phyloP scores from a whole-genome alignment of 73 alveolate genomes.

The Strombidium stylifer region DNA sequence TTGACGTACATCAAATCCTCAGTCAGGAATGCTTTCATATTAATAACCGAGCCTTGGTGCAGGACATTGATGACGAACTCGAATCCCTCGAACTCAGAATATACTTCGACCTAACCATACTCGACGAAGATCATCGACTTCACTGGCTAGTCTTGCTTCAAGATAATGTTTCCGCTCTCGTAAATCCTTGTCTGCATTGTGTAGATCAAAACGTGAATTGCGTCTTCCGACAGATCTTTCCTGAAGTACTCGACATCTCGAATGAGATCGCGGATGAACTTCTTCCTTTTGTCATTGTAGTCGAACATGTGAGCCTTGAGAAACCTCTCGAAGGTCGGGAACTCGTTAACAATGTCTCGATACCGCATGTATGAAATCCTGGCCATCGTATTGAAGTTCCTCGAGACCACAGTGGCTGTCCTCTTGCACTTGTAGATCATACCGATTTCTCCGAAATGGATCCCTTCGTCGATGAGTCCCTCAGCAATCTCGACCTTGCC shows the following conservation, averaged over 20 bases:
- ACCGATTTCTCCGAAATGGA: conserved; percentile 52
- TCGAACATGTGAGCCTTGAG: conserved; percentile 23
- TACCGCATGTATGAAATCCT: conserved; percentile 6
- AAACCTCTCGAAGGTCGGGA: conserved; percentile 22
- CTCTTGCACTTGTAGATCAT: conserved; percentile 52
- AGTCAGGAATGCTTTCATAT: conserved; percentile 29
- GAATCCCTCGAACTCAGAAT: conserved; percentile 26
- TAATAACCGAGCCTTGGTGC: conserved; percentile 37
- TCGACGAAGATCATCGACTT: conserved; percentile 8
- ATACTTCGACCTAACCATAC: conserved; percentile 40
- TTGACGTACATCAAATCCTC: conserved; percentile 31
- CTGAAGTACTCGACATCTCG: conserved; percentile 24
- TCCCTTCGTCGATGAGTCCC: conserved; percentile 22
- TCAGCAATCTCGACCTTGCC: neutral
- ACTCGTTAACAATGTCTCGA: conserved; percentile 15
- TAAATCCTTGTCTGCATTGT: neutral
- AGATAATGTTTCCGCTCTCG: conserved; percentile 27
- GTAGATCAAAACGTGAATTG: conserved; percentile 37
- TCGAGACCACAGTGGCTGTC: conserved; percentile 48
- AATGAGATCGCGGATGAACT: conserved; percentile 11
- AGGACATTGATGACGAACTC: conserved; percentile 41
- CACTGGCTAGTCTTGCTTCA: conserved; percentile 20
- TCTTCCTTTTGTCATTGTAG: conserved; percentile 43
- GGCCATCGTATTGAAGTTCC: conserved; percentile 47
- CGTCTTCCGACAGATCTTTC: conserved; percentile 33